These are phyloP conservation scores for Salix viminalis DNA, from an alignment of 345 rosid species.

Conservation along the genomic window DNA sequence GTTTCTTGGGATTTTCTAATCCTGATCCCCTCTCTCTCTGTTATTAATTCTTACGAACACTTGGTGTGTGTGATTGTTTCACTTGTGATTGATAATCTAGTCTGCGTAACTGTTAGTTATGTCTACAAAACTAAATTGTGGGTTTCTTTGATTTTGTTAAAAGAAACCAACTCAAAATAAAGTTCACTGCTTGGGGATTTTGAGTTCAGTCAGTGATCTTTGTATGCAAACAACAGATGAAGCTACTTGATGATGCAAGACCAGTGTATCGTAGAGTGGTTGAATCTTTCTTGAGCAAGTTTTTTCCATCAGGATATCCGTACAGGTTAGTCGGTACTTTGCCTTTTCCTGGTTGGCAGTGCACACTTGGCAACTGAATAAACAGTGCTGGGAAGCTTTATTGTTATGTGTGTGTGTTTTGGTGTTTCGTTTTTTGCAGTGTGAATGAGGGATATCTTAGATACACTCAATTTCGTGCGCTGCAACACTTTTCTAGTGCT, in stretches of 20 bases:
- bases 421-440: constrained; percentile 35
- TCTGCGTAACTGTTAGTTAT: background rate
- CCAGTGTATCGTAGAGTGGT: constrained; percentile 49
- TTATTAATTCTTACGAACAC: constrained; percentile 16
- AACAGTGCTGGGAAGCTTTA: background rate
- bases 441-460: constrained; percentile 92
- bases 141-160: background rate
- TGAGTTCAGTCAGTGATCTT: background rate
- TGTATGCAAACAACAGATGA: constrained; percentile 42
- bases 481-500: constrained; percentile 84
- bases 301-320: constrained; percentile 92
- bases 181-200: background rate
- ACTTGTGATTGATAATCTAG: background rate
- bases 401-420: background rate
- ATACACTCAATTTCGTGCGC: constrained; percentile 84
- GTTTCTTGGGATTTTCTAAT: background rate
- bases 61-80: constrained; percentile 4
- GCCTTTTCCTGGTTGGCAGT: background rate
- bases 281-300: constrained; percentile 74
- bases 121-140: background rate
- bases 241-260: constrained; percentile 66
- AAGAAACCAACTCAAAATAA: background rate
- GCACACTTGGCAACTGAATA: background rate
- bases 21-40: background rate
- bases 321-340: constrained; percentile 47